A percentile compares a stretch with the other conserved stretches of the same genome.
Evolutionary conservation across 805 yeast species (phyloP).

Genomic region (Blastobotrys chiropterorum): DNA sequence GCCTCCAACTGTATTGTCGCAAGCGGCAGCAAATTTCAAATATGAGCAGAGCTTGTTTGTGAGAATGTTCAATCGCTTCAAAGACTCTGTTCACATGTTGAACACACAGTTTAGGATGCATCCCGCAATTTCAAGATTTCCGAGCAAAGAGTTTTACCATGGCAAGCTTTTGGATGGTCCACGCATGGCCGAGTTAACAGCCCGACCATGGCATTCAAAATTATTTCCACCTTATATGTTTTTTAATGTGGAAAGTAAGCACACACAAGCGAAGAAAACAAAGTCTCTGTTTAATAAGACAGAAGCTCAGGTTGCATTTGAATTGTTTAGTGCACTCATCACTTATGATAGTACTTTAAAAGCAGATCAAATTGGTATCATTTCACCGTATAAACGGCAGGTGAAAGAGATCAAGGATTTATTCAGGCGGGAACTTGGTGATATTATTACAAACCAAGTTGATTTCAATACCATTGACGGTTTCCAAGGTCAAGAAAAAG

Average conservation of each 20-base stretch:
- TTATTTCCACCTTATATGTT: constrained; percentile 72
- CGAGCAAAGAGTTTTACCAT: constrained; percentile 75
- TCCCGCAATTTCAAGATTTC: constrained; percentile 82
- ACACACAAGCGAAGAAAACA: constrained; percentile 49
- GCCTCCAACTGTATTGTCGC: constrained; percentile 94
- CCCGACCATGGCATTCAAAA: constrained; percentile 66
- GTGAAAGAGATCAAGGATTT: constrained; percentile 49
- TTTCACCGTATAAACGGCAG: constrained; percentile 94
- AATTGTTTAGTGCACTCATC: constrained; percentile 47
- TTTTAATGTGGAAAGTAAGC: constrained; percentile 61
- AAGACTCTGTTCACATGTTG: constrained; percentile 59
- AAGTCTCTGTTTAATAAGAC: constrained; percentile 63
- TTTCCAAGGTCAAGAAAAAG: constrained; percentile 97
- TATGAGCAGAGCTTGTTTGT: constrained; percentile 93
- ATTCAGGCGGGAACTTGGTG: constrained; percentile 60
- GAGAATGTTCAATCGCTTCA: constrained; percentile 70
- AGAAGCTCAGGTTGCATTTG: constrained; percentile 72
- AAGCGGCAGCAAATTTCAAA: constrained; percentile 68
- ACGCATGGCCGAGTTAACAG: constrained; percentile 53
- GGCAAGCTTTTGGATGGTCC: constrained; percentile 73
- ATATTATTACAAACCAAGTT: constrained; percentile 52
- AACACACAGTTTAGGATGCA: constrained; percentile 98
- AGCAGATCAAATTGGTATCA: constrained; percentile 73
- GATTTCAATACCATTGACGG: constrained; percentile 97
- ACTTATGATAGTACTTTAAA: constrained; percentile 16